phyloP scores from a whole-genome alignment of 371 early-diverging fungal genomes.

The Nematocida parisii region DNA sequence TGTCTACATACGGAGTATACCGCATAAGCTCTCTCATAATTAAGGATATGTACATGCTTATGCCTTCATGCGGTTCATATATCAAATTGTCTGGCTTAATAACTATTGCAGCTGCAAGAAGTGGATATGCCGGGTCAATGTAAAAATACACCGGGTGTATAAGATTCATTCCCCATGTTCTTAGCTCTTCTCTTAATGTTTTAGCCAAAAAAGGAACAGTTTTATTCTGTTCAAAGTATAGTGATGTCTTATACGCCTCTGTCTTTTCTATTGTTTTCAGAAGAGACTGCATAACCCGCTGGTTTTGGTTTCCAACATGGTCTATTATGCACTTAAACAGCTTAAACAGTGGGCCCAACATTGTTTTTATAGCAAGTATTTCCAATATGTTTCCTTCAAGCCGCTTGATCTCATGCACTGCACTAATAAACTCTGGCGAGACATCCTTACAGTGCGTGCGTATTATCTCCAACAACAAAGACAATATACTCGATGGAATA shows the following conservation, averaged over 20 bases:
- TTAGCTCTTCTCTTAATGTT: neutral
- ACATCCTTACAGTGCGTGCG: neutral
- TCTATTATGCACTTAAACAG: conserved; percentile 4
- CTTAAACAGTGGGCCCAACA: neutral
- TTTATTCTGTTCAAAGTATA: neutral
- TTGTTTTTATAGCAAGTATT: neutral
- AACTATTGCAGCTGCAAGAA: conserved; percentile 4
- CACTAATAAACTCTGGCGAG: neutral
- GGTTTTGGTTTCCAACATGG: neutral
- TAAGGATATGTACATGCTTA: neutral
- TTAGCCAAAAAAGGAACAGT: neutral
- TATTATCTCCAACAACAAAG: neutral
- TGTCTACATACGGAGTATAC: conserved; percentile 1
- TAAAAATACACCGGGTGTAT: neutral
- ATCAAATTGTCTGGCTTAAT: neutral
- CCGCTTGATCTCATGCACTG: neutral
- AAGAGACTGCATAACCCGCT: neutral
- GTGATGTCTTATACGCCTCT: neutral
- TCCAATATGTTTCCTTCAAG: neutral
- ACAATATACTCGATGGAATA: conserved; percentile 11
- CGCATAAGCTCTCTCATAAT: neutral
- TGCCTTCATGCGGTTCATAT: neutral
- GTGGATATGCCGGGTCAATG: conserved; percentile 9
- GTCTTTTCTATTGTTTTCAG: neutral
- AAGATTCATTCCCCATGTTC: conserved; percentile 8